A percentile compares a stretch with the other conserved stretches of the same genome.
Conservation (phyloP, 495 filamentous ascomycete species). For the Penicillium psychrofluorescens region DNA sequence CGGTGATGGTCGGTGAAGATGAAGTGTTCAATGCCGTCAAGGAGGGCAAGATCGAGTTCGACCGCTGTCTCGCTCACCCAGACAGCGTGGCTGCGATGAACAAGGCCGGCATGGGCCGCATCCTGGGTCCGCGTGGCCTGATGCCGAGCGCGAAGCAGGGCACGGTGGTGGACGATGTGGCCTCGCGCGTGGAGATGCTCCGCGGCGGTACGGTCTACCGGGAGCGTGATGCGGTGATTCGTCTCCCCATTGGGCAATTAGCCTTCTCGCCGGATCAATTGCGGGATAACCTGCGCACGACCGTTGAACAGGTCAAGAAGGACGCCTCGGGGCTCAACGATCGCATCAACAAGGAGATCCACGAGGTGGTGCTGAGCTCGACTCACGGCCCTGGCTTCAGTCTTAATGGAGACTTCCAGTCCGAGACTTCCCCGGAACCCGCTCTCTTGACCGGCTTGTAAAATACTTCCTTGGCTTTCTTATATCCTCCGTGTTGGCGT, state of each 20-base stretch:
- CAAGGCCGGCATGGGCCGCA: conserved; percentile 67
- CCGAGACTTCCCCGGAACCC: conserved; percentile 49
- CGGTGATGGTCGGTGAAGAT: conserved; percentile 75
- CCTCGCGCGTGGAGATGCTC: conserved; percentile 61
- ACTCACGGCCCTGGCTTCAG: conserved; percentile 81
- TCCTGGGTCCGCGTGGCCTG: conserved; percentile 80
- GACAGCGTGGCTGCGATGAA: conserved; percentile 66
- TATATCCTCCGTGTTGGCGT: conserved; percentile 22
- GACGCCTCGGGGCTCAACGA: conserved; percentile 66
- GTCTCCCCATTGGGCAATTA: conserved; percentile 85
- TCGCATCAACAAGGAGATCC: conserved; percentile 67
- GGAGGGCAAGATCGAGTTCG: conserved; percentile 71
- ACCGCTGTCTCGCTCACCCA: conserved; percentile 78
- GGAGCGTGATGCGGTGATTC: conserved; percentile 75
- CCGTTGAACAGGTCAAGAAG: conserved; percentile 70
- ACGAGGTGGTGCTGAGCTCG: conserved; percentile 90
- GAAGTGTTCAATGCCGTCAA: conserved; percentile 75
- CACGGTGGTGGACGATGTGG: conserved; percentile 78
- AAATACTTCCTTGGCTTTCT: conserved; percentile 26
- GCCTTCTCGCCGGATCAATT: conserved; percentile 83
- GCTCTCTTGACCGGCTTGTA: conserved; percentile 32
- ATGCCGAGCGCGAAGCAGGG: conserved; percentile 87
- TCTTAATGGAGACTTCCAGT: conserved; percentile 68
- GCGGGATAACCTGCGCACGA: conserved; percentile 72
- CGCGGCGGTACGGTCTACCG: conserved; percentile 80